Conservation (phyloP, 139 green algal species). For the Closterium sp. region DNA sequence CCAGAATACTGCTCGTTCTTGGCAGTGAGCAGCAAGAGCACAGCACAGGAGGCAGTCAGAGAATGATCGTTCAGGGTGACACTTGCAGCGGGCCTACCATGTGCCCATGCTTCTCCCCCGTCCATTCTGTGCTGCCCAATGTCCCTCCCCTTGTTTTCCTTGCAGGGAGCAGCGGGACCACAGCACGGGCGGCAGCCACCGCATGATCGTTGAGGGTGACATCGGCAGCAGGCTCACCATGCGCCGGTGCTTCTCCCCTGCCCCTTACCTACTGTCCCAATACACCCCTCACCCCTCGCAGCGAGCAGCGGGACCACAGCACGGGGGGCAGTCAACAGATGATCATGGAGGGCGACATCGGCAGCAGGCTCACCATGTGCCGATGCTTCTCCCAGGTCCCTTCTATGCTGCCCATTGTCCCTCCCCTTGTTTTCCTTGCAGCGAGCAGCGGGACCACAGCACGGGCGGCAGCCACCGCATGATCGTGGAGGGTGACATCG, state of each 20-base stretch:
- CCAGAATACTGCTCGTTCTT: background rate
- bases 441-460: slow-evolving; percentile 2
- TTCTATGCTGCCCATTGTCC: no score
- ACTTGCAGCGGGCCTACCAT: slow-evolving; percentile 1
- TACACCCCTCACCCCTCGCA: no score
- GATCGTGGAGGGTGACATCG: slow-evolving; percentile 19
- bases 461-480: background rate
- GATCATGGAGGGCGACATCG: slow-evolving; percentile 21
- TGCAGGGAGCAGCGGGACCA: slow-evolving; percentile 11
- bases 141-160: background rate
- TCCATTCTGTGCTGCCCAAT: no score
- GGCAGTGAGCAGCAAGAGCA: slow-evolving; percentile 8
- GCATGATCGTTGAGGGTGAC: slow-evolving; percentile 23
- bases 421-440: background rate
- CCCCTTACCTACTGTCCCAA: no score
- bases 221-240: slow-evolving; percentile 13
- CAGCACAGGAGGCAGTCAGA: background rate
- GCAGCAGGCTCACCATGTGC: background rate
- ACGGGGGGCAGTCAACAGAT: background rate
- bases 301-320: no score
- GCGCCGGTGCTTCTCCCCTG: background rate
- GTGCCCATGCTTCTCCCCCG: background rate
- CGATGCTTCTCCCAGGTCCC: background rate
- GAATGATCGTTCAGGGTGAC: background rate
- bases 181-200: background rate